These are phyloP conservation scores for Trichoderma sp. DNA, from an alignment of 2,329 filamentous ascomycete genomes.

Conservation along the genomic window DNA sequence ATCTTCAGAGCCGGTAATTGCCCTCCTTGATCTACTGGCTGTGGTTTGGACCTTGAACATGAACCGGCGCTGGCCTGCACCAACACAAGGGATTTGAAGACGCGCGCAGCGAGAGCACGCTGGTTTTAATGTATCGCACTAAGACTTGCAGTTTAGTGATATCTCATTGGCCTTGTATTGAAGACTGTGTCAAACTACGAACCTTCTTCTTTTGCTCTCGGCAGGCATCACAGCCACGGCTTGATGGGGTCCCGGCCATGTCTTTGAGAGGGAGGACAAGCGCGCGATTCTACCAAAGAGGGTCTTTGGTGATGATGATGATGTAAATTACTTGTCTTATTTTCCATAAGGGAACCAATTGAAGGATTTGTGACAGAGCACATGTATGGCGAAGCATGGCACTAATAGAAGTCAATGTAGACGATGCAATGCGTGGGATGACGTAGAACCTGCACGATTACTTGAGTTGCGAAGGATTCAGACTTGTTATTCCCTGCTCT, in stretches of 20 bases:
- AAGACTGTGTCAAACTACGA: not conserved
- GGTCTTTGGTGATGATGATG: not conserved
- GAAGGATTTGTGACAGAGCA: not conserved
- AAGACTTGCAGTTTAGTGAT: not conserved
- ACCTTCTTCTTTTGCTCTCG: not conserved
- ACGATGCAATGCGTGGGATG: not conserved
- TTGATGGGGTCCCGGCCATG: not conserved
- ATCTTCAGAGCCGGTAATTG: not conserved
- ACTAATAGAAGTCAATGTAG: not conserved
- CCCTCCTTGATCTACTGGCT: not conserved
- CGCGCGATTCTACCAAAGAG: not conserved
- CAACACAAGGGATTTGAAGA: not conserved
- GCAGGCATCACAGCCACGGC: not conserved
- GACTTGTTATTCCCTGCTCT: not conserved
- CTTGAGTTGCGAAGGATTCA: not conserved
- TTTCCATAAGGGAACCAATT: not conserved
- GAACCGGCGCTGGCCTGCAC: not conserved
- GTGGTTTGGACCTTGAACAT: not conserved
- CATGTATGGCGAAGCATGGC: not conserved
- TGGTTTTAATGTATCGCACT: not conserved
- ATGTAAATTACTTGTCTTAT: not conserved
- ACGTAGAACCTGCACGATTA: not conserved
- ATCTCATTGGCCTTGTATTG: not conserved
- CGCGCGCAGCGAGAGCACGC: not conserved
- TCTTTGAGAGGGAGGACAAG: not conserved